Percentiles rank a stretch among this genome's conserved stretches.
These are phyloP conservation scores for Chaetomium tenue DNA, from an alignment of 495 filamentous ascomycete genomes.

Conservation along the genomic window DNA sequence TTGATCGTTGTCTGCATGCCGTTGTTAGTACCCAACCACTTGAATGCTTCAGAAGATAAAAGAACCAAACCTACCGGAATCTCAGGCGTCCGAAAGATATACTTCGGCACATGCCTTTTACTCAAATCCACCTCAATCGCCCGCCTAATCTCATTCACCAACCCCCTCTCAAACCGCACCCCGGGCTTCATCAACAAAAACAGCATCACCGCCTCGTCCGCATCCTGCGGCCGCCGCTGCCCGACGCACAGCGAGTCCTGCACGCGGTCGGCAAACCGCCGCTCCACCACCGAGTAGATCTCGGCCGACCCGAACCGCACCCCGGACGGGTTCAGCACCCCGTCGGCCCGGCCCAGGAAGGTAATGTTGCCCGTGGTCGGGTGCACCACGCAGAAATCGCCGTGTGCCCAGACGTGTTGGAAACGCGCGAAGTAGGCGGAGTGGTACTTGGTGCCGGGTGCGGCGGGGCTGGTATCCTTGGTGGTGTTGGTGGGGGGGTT, in stretches of 20 bases:
- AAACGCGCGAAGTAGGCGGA: conserved; percentile 71
- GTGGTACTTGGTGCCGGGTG: conserved; percentile 58
- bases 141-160: conserved; percentile 61
- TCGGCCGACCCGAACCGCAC: conserved; percentile 85
- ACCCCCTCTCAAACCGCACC: conserved; percentile 48
- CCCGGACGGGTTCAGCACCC: conserved; percentile 82
- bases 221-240: conserved; percentile 64
- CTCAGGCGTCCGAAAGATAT: conserved; percentile 73
- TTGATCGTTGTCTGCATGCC: conserved; percentile 70
- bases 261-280: conserved; percentile 58
- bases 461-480: conserved; percentile 11
- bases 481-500: conserved; percentile 29
- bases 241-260: conserved; percentile 73
- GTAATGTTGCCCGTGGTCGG: conserved; percentile 62
- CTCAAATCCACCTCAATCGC: conserved; percentile 63
- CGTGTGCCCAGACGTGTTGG: conserved; percentile 75
- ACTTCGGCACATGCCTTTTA: conserved; percentile 72
- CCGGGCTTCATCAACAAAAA: conserved; percentile 71
- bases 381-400: conserved; percentile 72
- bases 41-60: background rate
- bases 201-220: conserved; percentile 71
- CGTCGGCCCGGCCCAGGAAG: conserved; percentile 82
- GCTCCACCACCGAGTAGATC: conserved; percentile 72
- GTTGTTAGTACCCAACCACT: background rate
- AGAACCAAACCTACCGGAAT: conserved; percentile 63